Conservation (phyloP, 208 protist genomes). For the Vickermania ingenoplastis region DNA sequence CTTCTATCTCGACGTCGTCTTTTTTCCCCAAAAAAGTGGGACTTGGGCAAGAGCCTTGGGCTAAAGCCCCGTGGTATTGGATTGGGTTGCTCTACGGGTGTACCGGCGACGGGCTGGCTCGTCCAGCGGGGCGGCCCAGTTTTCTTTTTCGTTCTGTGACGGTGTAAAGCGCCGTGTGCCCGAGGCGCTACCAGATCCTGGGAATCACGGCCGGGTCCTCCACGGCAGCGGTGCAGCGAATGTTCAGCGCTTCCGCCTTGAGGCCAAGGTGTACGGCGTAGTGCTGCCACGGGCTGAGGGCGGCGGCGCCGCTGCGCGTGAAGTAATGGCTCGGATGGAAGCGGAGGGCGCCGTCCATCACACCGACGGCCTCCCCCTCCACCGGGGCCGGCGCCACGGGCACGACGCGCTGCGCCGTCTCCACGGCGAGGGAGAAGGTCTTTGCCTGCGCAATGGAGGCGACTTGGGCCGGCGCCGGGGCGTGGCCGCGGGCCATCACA, state of each 20-base stretch:
- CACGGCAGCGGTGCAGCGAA: conserved; percentile 35
- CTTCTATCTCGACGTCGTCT: no score
- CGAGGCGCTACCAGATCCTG: neutral
- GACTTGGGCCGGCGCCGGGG: conserved; percentile 11
- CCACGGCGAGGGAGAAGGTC: neutral
- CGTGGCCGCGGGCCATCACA: conserved; percentile 23
- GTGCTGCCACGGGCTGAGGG: conserved; percentile 27
- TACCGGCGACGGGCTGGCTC: no score
- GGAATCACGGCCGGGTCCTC: conserved; percentile 10
- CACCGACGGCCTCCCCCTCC: neutral
- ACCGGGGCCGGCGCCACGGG: neutral
- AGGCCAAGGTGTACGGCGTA: conserved; percentile 55
- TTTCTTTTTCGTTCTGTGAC: no score
- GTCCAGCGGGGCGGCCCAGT: no score
- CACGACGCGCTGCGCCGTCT: neutral
- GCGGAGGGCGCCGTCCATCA: conserved; percentile 11
- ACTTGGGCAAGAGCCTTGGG: no score
- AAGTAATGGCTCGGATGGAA: conserved; percentile 58
- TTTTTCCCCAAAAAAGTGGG: no score
- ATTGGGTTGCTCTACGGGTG: no score
- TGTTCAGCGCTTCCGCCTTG: conserved; percentile 38
- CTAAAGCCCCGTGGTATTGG: no score
- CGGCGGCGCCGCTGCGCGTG: conserved; percentile 24
- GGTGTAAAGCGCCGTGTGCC: no score
- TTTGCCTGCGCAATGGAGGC: conserved; percentile 17